These are phyloP conservation scores for Westerdykella ornata DNA, from an alignment of 2,329 filamentous ascomycete species.

Conservation along the genomic window DNA sequence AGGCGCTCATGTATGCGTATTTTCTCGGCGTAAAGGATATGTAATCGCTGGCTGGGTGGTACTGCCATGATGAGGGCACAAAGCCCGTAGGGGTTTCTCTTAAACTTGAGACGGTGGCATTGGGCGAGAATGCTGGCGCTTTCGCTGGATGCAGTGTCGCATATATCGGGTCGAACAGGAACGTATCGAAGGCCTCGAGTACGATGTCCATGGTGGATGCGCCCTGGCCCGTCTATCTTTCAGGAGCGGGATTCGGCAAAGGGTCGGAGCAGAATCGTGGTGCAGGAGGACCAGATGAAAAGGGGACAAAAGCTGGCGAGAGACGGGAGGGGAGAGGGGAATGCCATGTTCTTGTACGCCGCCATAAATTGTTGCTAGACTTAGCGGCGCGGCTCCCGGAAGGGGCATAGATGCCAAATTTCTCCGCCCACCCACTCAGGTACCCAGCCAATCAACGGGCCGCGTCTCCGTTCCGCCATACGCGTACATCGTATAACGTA, in stretches of 20 bases:
- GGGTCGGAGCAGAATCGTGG: too few relatives aligned
- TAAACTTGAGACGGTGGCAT: conserved; percentile 52
- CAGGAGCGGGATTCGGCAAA: neutral
- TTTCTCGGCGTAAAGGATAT: conserved; percentile 63
- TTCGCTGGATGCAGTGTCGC: conserved; percentile 57
- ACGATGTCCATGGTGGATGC: conserved; percentile 74
- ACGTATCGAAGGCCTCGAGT: conserved; percentile 77
- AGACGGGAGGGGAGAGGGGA: too few relatives aligned
- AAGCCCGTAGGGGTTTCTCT: conserved; percentile 33
- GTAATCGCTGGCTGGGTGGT: conserved; percentile 65
- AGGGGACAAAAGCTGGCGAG: too few relatives aligned
- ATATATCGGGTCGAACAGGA: conserved; percentile 73
- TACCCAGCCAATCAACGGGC: too few relatives aligned
- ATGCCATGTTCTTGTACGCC: too few relatives aligned
- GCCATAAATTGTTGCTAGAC: too few relatives aligned
- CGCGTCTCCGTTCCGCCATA: too few relatives aligned
- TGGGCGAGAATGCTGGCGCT: conserved; percentile 45
- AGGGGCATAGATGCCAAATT: too few relatives aligned
- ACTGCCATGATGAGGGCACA: conserved; percentile 50
- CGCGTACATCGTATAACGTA: too few relatives aligned
- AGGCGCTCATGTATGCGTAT: conserved; percentile 72
- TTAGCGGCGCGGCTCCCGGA: too few relatives aligned
- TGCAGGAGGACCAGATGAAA: too few relatives aligned
- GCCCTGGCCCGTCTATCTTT: neutral
- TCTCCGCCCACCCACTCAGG: too few relatives aligned